phyloP scores from a whole-genome alignment of 768 basidiomycete genomes.

The Rhodosporidiobolus odoratus region DNA sequence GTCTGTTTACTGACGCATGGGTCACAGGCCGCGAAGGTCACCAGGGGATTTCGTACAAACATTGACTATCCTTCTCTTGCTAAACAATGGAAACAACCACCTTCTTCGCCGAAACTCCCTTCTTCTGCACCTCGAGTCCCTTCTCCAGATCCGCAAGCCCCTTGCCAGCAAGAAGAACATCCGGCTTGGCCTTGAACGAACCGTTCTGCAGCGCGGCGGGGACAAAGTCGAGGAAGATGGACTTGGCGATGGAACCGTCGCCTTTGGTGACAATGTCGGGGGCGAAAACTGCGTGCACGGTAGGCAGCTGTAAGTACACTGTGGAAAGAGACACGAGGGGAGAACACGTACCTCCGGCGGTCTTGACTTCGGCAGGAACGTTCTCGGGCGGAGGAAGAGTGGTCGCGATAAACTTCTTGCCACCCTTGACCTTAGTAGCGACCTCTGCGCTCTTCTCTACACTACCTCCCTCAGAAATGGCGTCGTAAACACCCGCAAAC shows the following conservation, averaged over 20 bases:
- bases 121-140: slow-evolving; percentile 28
- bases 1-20: too few species aligned
- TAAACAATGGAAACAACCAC: slow-evolving; percentile 22
- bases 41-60: neutral
- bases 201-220: slow-evolving; percentile 28
- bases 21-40: too few species aligned
- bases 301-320: neutral
- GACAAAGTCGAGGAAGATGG: slow-evolving; percentile 36
- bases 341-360: slow-evolving; percentile 8
- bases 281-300: slow-evolving; percentile 10
- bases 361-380: slow-evolving; percentile 21
- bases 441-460: slow-evolving; percentile 23
- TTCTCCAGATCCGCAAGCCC: slow-evolving; percentile 36
- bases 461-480: slow-evolving; percentile 31
- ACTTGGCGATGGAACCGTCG: neutral
- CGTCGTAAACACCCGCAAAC: slow-evolving; percentile 38
- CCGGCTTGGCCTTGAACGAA: slow-evolving; percentile 25
- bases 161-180: slow-evolving; percentile 33
- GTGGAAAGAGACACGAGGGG: neutral
- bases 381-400: slow-evolving; percentile 22
- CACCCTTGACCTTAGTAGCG: slow-evolving; percentile 13
- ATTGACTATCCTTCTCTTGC: neutral
- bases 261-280: neutral
- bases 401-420: slow-evolving; percentile 20
- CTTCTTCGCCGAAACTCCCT: slow-evolving; percentile 38